These are phyloP conservation scores for Zygoascus flipseniorum DNA, from an alignment of 805 yeast genomes.

Conservation along the genomic window DNA sequence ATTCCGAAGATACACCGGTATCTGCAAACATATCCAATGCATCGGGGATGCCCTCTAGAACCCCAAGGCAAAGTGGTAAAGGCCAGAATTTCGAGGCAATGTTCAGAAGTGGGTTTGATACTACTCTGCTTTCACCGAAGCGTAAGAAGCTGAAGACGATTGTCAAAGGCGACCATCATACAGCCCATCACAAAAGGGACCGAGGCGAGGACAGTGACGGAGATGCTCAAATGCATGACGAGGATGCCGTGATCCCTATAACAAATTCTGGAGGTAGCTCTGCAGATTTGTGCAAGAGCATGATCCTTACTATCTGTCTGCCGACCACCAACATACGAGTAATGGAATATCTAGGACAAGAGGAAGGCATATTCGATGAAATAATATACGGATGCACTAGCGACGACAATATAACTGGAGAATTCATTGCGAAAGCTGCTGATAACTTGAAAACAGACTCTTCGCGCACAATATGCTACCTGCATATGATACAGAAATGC, in stretches of 20 bases:
- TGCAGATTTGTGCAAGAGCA: background rate
- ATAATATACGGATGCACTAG: background rate
- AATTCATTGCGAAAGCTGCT: background rate
- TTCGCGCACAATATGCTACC: background rate
- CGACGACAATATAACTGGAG: background rate
- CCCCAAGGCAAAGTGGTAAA: constrained; percentile 1
- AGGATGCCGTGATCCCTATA: background rate
- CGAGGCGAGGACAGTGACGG: background rate
- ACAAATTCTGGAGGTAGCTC: background rate
- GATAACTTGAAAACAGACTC: background rate
- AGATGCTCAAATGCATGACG: background rate
- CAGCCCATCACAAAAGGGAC: background rate
- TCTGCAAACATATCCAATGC: background rate
- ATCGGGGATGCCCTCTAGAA: background rate
- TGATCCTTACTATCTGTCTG: background rate
- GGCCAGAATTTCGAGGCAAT: constrained; percentile 10
- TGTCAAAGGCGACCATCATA: background rate
- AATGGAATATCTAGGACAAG: background rate
- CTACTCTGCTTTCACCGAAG: constrained; percentile 5
- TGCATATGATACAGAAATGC: background rate
- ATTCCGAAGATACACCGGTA: background rate
- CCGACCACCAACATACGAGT: background rate
- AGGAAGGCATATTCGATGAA: background rate
- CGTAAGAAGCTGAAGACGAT: constrained; percentile 3
- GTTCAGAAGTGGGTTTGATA: constrained; percentile 27